Percentiles rank a stretch among this genome's conserved stretches.
phyloP scores from a whole-genome alignment of 1,284 basidiomycete species.

The Ganoderma resinaceum region DNA sequence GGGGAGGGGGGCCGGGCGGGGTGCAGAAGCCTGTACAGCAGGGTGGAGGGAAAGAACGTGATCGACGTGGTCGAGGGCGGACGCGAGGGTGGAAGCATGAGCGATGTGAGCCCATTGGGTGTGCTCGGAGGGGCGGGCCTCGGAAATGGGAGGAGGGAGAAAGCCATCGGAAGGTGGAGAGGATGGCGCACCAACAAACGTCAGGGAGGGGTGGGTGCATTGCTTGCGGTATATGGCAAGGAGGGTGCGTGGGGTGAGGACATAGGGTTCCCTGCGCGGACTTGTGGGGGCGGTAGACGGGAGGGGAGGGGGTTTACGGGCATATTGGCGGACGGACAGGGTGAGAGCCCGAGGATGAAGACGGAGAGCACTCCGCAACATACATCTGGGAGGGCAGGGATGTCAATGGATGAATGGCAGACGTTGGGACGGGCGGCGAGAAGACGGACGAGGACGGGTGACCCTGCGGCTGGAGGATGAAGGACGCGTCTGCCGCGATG shows the following conservation, averaged over 20 bases:
- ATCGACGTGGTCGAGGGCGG: slow-evolving; percentile 19
- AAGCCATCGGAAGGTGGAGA: background rate
- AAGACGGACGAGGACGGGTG: background rate
- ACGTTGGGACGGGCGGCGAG: background rate
- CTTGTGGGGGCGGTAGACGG: background rate
- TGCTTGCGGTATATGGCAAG: slow-evolving; percentile 9
- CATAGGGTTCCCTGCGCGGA: slow-evolving; percentile 1
- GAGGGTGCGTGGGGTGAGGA: slow-evolving; percentile 7
- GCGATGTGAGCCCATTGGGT: slow-evolving; percentile 22
- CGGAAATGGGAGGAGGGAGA: background rate
- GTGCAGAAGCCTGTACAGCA: background rate
- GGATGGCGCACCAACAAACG: background rate
- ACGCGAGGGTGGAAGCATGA: slow-evolving; percentile 12
- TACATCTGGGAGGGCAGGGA: slow-evolving; percentile 26
- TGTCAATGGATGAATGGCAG: background rate
- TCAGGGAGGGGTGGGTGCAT: slow-evolving; percentile 10
- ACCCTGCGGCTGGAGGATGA: background rate
- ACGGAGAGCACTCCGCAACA: slow-evolving; percentile 29
- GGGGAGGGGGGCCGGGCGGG: slow-evolving; percentile 39
- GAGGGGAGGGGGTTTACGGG: background rate
- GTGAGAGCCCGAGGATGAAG: slow-evolving; percentile 3
- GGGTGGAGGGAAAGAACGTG: slow-evolving; percentile 5
- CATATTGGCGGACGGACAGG: background rate
- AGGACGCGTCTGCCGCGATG: background rate
- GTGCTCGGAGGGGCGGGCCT: slow-evolving; percentile 6